These are phyloP conservation scores for Tardiomyces digboiensis DNA, from an alignment of 1,139 yeast genomes.

Conservation along the genomic window DNA sequence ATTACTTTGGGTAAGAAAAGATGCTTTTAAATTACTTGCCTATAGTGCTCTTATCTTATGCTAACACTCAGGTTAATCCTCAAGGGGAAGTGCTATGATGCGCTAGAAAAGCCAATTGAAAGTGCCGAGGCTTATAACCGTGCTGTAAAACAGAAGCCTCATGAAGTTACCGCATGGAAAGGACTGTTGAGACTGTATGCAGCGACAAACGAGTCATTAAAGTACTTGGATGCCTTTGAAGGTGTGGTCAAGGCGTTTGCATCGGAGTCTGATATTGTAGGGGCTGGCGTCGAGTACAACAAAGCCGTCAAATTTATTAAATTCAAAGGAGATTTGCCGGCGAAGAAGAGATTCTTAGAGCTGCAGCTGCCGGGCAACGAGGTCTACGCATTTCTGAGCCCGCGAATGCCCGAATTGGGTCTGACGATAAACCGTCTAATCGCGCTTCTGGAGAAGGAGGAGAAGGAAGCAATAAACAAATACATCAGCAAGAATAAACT, in stretches of 20 bases:
- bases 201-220: conserved; percentile 33
- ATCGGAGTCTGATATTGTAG: conserved; percentile 16
- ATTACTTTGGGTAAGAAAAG: conserved; percentile 58
- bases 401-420: conserved; percentile 41
- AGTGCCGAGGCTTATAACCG: conserved; percentile 42
- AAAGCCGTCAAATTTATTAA: conserved; percentile 10
- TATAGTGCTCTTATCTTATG: neutral
- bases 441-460: conserved; percentile 34
- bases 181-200: conserved; percentile 55
- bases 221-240: conserved; percentile 27
- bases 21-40: conserved; percentile 5
- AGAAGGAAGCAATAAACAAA: conserved; percentile 24
- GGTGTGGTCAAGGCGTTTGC: conserved; percentile 18
- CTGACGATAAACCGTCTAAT: conserved; percentile 43
- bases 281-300: conserved; percentile 16
- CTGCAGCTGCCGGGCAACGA: conserved; percentile 54
- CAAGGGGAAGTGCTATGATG: conserved; percentile 47
- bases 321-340: conserved; percentile 8
- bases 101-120: conserved; percentile 30
- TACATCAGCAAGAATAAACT: conserved; percentile 21
- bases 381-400: conserved; percentile 48
- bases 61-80: conserved; percentile 20
- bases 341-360: conserved; percentile 38
- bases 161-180: conserved; percentile 66
- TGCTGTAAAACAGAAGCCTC: conserved; percentile 50